Base-by-base conservation (phyloP, 1,139 yeast species). In the Lodderomyces margitis region DNA sequence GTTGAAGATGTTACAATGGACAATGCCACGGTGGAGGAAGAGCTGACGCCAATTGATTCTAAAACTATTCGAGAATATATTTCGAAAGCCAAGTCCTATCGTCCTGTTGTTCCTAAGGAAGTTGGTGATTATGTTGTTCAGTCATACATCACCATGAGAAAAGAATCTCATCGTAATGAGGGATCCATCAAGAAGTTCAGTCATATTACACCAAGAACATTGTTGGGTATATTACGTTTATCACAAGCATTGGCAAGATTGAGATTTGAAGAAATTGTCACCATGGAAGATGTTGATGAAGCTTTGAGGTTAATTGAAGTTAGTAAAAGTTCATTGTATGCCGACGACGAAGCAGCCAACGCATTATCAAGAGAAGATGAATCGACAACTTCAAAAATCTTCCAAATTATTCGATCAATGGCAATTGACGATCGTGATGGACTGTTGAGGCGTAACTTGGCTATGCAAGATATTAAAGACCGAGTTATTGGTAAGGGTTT, bases 201-300 rank as follows among this genome's bases (percentile, higher is more conserved):
- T 37, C 97, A 91, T 63, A 85, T 95, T 20, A 89, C 98, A 0
- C 98, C 98, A 43, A 83, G 99, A 72, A 89, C 98, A 2, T 74
- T 94, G 49, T 73, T 94, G 48, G 98, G 95, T 52, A 83, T 94
- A 41, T 70, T 94, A 54, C 83, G 99, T 68, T 74, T 94, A 75
- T 79, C 98, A 1, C 98, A 92, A 65, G 98, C 98, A 0, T 74
- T 87, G 48, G 98, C 98, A 0, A 79, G 97, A 56, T 73, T 94
- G 47, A 77, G 98, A 56, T 87, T 92, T 60, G 82, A 83, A 45
- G 74, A 83, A 48, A 66, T 61, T 12, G 98, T 94, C 7, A 74
- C 74, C 21, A 66, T 74, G 40, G 87, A 78, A 46, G 98, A 94
- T 63, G 97, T 94, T 30, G 98, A 94, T 57, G 99, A 94, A 66